Conservation (phyloP, 441 rosid genomes). For the Kokia cookei region DNA sequence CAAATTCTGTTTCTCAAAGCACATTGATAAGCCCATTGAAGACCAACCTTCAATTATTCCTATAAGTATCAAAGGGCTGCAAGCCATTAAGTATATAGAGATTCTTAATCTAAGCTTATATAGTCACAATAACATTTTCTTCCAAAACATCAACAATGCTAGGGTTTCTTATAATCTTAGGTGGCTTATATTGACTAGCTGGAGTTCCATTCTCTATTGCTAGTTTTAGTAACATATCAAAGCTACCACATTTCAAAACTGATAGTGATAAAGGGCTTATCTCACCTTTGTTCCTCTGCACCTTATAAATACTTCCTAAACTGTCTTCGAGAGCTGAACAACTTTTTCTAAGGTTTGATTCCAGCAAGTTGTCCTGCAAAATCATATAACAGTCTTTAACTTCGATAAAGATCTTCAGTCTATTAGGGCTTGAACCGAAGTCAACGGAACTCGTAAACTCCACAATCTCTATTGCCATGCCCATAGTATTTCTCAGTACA, state of each 20-base stretch:
- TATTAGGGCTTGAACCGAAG: conserved; percentile 17
- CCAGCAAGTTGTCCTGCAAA: conserved; percentile 9
- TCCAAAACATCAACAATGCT: conserved; percentile 27
- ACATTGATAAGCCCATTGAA: background rate
- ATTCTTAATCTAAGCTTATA: conserved; percentile 11
- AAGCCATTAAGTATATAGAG: background rate
- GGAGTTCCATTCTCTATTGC: conserved; percentile 37
- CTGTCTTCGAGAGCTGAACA: conserved; percentile 28
- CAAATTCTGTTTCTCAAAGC: background rate
- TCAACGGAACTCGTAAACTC: conserved; percentile 31
- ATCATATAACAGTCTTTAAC: conserved; percentile 14
- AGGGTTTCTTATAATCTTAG: conserved; percentile 37
- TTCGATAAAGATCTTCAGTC: conserved; percentile 32
- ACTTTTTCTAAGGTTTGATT: conserved; percentile 16
- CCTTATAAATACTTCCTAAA: conserved; percentile 35
- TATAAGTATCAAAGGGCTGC: background rate
- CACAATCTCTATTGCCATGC: conserved; percentile 21
- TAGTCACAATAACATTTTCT: conserved; percentile 20
- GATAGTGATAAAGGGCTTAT: conserved; percentile 23
- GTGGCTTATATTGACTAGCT: conserved; percentile 45
- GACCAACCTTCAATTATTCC: background rate
- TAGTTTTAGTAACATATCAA: conserved; percentile 26
- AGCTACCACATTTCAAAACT: conserved; percentile 33
- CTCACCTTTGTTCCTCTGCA: conserved; percentile 31
- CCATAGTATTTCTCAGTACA: conserved; percentile 14